Evolutionary conservation across 306 rosid species (phyloP).

Genomic region (Acmispon strigosus): DNA sequence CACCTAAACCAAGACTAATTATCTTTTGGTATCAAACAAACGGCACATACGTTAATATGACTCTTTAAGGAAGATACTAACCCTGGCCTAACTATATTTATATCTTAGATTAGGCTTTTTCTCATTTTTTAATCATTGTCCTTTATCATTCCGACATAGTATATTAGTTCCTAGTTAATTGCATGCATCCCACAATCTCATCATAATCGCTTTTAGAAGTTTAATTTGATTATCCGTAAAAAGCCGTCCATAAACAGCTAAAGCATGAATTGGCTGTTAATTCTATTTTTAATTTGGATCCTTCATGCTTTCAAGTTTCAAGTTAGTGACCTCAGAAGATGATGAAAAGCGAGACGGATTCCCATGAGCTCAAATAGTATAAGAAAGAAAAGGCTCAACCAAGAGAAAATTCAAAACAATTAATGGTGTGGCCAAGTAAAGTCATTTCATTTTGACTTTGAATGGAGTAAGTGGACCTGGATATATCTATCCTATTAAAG

Average conservation of each 20-base stretch:
- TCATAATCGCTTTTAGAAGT: constrained; percentile 40
- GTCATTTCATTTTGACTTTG: constrained; percentile 53
- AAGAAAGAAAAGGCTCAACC: constrained; percentile 6
- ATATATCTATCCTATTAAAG: neutral
- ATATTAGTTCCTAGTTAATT: constrained; percentile 30
- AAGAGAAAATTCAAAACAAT: constrained; percentile 8
- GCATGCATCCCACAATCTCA: constrained; percentile 40
- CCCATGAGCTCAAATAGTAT: constrained; percentile 25
- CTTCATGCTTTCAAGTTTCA: constrained; percentile 15
- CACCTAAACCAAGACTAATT: constrained; percentile 9
- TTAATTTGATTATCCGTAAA: constrained; percentile 23
- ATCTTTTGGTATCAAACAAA: constrained; percentile 44
- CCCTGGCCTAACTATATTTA: neutral
- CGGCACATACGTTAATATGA: constrained; percentile 24
- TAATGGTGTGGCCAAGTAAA: neutral
- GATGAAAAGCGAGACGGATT: constrained; percentile 29
- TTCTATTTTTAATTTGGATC: neutral
- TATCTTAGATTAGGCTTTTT: constrained; percentile 25
- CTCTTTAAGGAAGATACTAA: constrained; percentile 23
- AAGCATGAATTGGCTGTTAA: neutral
- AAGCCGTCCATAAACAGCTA: constrained; percentile 12
- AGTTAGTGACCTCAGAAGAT: constrained; percentile 33
- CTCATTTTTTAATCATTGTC: constrained; percentile 29
- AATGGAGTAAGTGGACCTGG: constrained; percentile 29
- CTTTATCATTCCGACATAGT: constrained; percentile 54